These are phyloP conservation scores for Myrmaecium sp. DNA, from an alignment of 2,329 filamentous ascomycete species.

Conservation along the genomic window DNA sequence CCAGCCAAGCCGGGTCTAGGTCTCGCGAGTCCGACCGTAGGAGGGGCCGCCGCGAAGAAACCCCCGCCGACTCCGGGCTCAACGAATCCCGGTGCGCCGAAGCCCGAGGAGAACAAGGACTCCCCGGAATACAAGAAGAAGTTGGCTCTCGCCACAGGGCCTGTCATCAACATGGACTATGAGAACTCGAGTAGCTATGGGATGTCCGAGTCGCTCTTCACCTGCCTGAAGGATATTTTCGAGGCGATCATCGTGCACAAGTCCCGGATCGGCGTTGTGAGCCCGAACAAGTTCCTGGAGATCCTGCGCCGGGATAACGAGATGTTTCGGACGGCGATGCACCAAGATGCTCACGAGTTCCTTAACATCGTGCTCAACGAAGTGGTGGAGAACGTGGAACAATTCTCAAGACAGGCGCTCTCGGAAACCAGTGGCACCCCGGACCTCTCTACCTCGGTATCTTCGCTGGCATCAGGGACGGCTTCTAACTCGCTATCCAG, in stretches of 20 bases:
- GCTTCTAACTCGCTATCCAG: slow-evolving; percentile 3
- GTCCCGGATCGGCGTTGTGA: slow-evolving; percentile 75
- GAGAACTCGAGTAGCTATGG: slow-evolving; percentile 68
- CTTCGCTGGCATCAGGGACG: slow-evolving; percentile 1
- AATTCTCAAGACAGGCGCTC: slow-evolving; percentile 53
- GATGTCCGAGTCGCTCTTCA: slow-evolving; percentile 92
- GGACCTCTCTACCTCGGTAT: slow-evolving; percentile 4
- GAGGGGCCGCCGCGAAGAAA: slow-evolving; percentile 10
- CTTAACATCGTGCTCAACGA: slow-evolving; percentile 90
- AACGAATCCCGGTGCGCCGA: slow-evolving; percentile 38
- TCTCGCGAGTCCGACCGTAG: slow-evolving; percentile 4
- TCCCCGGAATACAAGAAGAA: slow-evolving; percentile 98
- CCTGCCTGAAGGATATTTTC: slow-evolving; percentile 90
- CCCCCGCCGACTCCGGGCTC: slow-evolving; percentile 36
- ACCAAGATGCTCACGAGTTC: slow-evolving; percentile 97
- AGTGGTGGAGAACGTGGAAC: slow-evolving; percentile 84
- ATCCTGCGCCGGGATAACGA: slow-evolving; percentile 90
- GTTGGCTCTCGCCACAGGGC: slow-evolving; percentile 72
- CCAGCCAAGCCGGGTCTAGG: slow-evolving; percentile 21
- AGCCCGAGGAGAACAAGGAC: slow-evolving; percentile 85
- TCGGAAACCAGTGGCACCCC: slow-evolving; percentile 24
- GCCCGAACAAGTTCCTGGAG: slow-evolving; percentile 82
- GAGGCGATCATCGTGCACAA: slow-evolving; percentile 69
- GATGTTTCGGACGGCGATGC: slow-evolving; percentile 93
- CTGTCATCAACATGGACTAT: slow-evolving; percentile 68